Evolutionary conservation across 129 eudicot genomes (phyloP).

Genomic region (Mikania micrantha): DNA sequence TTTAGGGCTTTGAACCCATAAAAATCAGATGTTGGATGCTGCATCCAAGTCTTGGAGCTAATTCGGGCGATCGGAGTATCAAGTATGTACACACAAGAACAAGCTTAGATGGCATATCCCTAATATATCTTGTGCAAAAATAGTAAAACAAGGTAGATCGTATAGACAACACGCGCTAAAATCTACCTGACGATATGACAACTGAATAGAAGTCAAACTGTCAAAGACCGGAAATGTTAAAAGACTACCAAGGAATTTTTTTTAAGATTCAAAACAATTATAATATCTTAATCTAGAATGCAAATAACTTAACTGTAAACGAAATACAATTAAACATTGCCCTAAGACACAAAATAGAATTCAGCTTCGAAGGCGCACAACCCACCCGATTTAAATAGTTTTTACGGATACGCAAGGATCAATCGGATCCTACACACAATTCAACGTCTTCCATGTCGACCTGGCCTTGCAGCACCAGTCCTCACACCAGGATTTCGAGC

Average conservation of each 20-base stretch:
- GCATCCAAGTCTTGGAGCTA: too few relatives aligned
- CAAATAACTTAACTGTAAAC: not conserved
- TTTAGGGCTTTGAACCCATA: too few relatives aligned
- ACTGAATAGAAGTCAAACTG: too few relatives aligned
- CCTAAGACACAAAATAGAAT: constrained; percentile 9
- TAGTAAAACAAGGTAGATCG: too few relatives aligned
- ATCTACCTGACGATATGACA: too few relatives aligned
- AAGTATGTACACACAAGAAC: too few relatives aligned
- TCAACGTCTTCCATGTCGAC: constrained; percentile 85
- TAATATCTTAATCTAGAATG: constrained; percentile 9
- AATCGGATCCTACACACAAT: constrained; percentile 58
- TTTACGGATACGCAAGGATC: constrained; percentile 11
- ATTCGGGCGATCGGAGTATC: too few relatives aligned
- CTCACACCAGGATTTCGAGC: constrained; percentile 91
- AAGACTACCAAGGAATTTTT: not conserved
- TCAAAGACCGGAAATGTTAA: too few relatives aligned
- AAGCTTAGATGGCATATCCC: too few relatives aligned
- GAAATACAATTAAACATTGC: constrained; percentile 18
- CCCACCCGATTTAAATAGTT: constrained; percentile 36
- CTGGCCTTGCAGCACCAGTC: constrained; percentile 76
- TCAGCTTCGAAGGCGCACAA: constrained; percentile 14
- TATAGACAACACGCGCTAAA: too few relatives aligned
- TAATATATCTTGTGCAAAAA: too few relatives aligned
- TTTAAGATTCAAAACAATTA: not conserved
- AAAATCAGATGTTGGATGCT: too few relatives aligned